These are phyloP conservation scores for Talaromyces ruber DNA, from an alignment of 495 filamentous ascomycete genomes.

Conservation along the genomic window DNA sequence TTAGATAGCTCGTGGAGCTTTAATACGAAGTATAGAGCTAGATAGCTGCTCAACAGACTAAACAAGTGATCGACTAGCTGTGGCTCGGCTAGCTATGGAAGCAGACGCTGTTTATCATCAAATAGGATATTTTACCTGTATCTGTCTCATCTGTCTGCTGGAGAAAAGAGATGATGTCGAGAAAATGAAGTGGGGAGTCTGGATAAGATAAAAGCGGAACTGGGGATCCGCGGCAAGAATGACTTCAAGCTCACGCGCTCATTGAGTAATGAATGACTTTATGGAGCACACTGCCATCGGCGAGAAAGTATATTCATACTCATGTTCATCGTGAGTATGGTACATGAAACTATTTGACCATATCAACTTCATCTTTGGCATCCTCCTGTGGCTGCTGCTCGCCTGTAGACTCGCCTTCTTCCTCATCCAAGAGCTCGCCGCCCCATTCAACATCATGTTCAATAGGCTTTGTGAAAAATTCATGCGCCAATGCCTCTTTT, in stretches of 20 bases:
- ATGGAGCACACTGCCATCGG: not conserved
- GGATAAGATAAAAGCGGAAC: not conserved
- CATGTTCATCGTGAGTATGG: not conserved
- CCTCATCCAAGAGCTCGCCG: constrained; percentile 21
- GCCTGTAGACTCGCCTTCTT: constrained; percentile 13
- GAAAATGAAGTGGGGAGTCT: not conserved
- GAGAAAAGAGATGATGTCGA: not conserved
- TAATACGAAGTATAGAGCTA: not conserved
- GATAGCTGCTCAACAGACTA: not conserved
- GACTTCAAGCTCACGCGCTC: not conserved
- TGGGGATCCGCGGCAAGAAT: not conserved
- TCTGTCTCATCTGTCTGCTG: not conserved
- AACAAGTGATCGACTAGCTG: not conserved
- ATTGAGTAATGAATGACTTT: not conserved
- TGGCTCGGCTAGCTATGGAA: not conserved
- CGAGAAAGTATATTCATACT: too few species aligned
- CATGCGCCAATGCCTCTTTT: constrained; percentile 49
- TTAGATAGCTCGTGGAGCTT: not conserved
- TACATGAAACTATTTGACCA: constrained; percentile 15
- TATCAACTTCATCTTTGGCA: constrained; percentile 36
- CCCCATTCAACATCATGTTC: constrained; percentile 41
- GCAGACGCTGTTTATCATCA: not conserved
- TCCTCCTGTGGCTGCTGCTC: constrained; percentile 25
- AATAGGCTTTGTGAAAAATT: constrained; percentile 51
- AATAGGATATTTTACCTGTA: not conserved